Evolutionary conservation across 352 stramenopile species (phyloP).

Genomic region (Globisporangium barbulae): DNA sequence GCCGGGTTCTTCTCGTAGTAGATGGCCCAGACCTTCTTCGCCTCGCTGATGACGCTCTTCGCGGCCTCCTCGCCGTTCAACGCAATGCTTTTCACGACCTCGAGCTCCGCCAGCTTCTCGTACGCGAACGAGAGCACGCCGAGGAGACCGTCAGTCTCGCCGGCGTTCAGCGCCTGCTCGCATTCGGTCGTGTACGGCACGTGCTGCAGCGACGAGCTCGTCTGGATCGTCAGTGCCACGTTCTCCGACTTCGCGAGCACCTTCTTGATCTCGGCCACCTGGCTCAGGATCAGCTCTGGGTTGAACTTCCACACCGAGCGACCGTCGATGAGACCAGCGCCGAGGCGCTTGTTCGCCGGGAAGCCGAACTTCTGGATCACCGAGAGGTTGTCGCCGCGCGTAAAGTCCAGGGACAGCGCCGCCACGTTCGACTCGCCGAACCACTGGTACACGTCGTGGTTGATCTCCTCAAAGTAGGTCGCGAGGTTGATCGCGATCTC

Average conservation of each 20-base stretch:
- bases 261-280: conserved; percentile 61
- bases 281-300: conserved; percentile 44
- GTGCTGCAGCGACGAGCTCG: conserved; percentile 89
- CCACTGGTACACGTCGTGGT: conserved; percentile 88
- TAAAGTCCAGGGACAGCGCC: conserved; percentile 91
- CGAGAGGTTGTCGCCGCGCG: conserved; percentile 80
- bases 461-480: conserved; percentile 91
- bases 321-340: conserved; percentile 86
- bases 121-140: conserved; percentile 86
- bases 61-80: conserved; percentile 53
- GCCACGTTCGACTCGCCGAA: conserved; percentile 66
- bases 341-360: conserved; percentile 79
- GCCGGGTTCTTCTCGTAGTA: conserved; percentile 87
- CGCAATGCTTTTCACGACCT: conserved; percentile 74
- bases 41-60: conserved; percentile 45
- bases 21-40: conserved; percentile 57
- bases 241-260: conserved; percentile 43
- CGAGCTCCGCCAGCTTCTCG: conserved; percentile 88
- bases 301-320: conserved; percentile 92
- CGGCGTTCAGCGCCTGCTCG: conserved; percentile 66
- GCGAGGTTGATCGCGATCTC: conserved; percentile 70
- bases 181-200: conserved; percentile 85
- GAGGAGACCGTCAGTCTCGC: conserved; percentile 67
- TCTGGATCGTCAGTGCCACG: conserved; percentile 75
- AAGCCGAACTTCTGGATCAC: conserved; percentile 87